Evolutionary conservation across 2,329 filamentous ascomycete species (phyloP).

Genomic region (Aspergillus caelatus): DNA sequence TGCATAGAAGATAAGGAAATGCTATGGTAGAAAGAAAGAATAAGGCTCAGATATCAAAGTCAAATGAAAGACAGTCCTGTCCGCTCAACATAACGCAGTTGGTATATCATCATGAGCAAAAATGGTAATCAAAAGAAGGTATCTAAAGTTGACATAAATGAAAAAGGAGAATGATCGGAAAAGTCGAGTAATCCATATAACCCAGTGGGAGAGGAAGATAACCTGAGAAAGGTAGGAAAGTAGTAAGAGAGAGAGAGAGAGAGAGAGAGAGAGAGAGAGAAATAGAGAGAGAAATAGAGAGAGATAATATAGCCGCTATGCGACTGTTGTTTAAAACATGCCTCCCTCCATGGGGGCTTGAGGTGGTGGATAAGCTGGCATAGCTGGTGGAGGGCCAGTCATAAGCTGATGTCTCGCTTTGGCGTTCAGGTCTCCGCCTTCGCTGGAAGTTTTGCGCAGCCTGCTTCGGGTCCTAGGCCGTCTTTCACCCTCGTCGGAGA

Average conservation of each 20-base stretch:
- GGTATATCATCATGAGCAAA: slow-evolving; percentile 23
- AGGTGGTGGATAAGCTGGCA: slow-evolving; percentile 37
- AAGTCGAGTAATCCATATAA: slow-evolving; percentile 1
- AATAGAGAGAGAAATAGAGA: slow-evolving; percentile 9
- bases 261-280: neutral
- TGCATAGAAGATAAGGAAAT: slow-evolving; percentile 3
- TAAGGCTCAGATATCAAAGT: slow-evolving; percentile 10
- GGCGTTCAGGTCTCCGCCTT: slow-evolving; percentile 52
- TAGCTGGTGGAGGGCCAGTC: slow-evolving; percentile 30
- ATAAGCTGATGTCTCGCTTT: slow-evolving; percentile 47
- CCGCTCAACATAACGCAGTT: slow-evolving; percentile 24
- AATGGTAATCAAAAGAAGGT: slow-evolving; percentile 14
- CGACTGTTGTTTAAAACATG: slow-evolving; percentile 41
- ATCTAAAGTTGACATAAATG: slow-evolving; percentile 10
- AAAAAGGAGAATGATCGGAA: slow-evolving; percentile 1
- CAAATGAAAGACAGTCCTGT: slow-evolving; percentile 14
- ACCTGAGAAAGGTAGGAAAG: neutral
- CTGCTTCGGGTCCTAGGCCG: slow-evolving; percentile 40
- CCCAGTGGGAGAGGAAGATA: neutral
- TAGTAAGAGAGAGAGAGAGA: slow-evolving; percentile 4
- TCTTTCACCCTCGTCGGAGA: slow-evolving; percentile 47
- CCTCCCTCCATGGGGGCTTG: slow-evolving; percentile 36
- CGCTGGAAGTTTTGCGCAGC: slow-evolving; percentile 54
- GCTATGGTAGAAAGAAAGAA: slow-evolving; percentile 8
- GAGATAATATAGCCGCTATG: neutral